phyloP scores from a whole-genome alignment of 345 rosid species.

The Zanthoxylum bungeanum region DNA sequence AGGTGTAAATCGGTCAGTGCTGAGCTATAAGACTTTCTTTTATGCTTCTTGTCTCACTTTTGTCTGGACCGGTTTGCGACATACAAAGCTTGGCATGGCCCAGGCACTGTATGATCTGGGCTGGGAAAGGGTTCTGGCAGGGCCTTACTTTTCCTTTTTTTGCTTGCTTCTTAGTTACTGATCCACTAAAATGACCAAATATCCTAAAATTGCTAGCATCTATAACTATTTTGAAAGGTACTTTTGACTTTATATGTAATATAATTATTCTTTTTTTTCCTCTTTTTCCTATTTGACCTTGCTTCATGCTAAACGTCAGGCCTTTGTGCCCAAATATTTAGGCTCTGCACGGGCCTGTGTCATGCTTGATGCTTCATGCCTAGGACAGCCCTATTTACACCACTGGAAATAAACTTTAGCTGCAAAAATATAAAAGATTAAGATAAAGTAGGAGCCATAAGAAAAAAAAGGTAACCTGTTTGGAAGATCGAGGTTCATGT shows the following conservation, averaged over 20 bases:
- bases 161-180: background rate
- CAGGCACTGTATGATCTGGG: background rate
- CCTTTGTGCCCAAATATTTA: background rate
- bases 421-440: background rate
- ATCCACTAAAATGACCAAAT: background rate
- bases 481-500: conserved; percentile 92
- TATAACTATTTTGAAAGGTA: background rate
- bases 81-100: background rate
- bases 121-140: background rate
- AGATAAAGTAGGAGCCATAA: background rate
- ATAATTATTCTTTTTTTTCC: background rate
- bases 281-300: background rate
- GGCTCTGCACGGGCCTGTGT: background rate
- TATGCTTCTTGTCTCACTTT: background rate
- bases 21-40: background rate
- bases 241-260: background rate
- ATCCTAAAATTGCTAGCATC: background rate
- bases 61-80: background rate
- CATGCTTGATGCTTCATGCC: background rate
- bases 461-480: conserved; percentile 51
- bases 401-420: background rate
- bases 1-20: background rate
- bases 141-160: background rate
- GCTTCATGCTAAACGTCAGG: background rate
- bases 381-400: background rate